Base-by-base conservation (phyloP, 768 basidiomycete species). In the Naganishia kalamii region DNA sequence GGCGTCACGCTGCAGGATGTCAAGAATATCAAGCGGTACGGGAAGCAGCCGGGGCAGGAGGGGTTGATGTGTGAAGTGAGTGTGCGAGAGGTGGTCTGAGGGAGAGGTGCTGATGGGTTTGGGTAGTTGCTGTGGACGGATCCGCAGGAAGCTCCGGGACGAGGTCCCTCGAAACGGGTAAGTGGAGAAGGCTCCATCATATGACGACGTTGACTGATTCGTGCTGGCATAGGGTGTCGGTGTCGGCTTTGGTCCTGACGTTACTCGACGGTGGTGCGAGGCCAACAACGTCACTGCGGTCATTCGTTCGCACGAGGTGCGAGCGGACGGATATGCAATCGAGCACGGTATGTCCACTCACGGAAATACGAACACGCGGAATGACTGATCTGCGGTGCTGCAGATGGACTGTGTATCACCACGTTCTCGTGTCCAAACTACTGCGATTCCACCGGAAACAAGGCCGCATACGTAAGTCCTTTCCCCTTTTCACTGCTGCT, bases 221-320 rank as follows among this genome's bases (percentile, higher is more conserved):
- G 4, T 57, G 88, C 25, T 6, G 8, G 32, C 27, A 35, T 15
- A 57, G 54, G 96, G 96, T 59, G 92, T 98, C 66, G 96, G 96
- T 23, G 87, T 96, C 68, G 85, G 88, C 4, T 99, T 99, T 77
- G 96, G 96, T 17, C 93, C 94, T 0, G 92, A 94, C 74, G 88
- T 97, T 19, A 96, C 92, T 1, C 85, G 83, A 73, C 80, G 84
- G 63, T 97, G 92, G 92, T 96, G 93, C 75, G 83, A 85, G 40
- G 81, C 88, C 29, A 96, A 96, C 75, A 84, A 86, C 17, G 84
- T 97, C 50, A 86, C 91, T 25, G 91, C 90, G 6, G 82, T 99
- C 63, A 87, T 97, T 68, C 88, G 96, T 52, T 92, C 89, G 70
- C 96, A 99, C 76, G 96, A 99, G 83, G 94, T 98, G 61, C 86